Conservation (phyloP, 257 asterid species). For the Solanum arcanum region DNA sequence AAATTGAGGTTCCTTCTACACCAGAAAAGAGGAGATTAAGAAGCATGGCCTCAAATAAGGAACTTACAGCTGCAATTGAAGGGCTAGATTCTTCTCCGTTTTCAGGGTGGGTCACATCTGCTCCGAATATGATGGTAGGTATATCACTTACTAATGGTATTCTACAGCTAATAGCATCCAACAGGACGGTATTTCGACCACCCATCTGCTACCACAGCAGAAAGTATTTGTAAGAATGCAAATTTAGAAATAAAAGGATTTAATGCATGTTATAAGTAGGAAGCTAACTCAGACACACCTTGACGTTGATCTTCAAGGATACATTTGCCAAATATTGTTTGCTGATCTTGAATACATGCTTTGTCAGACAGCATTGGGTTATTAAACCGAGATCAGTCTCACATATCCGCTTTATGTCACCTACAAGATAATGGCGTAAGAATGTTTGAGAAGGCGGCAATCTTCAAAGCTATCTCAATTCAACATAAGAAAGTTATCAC, state of each 20-base stretch:
- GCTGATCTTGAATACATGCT: slow-evolving; percentile 93
- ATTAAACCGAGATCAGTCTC: slow-evolving; percentile 95
- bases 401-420: slow-evolving; percentile 92
- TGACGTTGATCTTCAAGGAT: slow-evolving; percentile 89
- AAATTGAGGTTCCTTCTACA: not conserved
- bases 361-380: slow-evolving; percentile 94
- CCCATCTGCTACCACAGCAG: slow-evolving; percentile 66
- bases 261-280: not conserved
- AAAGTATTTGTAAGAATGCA: not conserved
- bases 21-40: not conserved
- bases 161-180: slow-evolving; percentile 90
- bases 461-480: not conserved
- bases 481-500: not conserved
- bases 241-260: not conserved
- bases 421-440: slow-evolving; percentile 13
- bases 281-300: slow-evolving; percentile 23
- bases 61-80: slow-evolving; percentile 91
- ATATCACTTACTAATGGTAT: slow-evolving; percentile 95
- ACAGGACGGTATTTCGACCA: slow-evolving; percentile 80
- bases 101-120: slow-evolving; percentile 98
- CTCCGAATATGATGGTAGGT: slow-evolving; percentile 96
- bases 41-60: not conserved
- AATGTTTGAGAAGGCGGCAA: not conserved
- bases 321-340: slow-evolving; percentile 97
- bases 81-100: slow-evolving; percentile 99